These are phyloP conservation scores for Letharia columbiana DNA, from an alignment of 495 filamentous ascomycete genomes.

Conservation along the genomic window DNA sequence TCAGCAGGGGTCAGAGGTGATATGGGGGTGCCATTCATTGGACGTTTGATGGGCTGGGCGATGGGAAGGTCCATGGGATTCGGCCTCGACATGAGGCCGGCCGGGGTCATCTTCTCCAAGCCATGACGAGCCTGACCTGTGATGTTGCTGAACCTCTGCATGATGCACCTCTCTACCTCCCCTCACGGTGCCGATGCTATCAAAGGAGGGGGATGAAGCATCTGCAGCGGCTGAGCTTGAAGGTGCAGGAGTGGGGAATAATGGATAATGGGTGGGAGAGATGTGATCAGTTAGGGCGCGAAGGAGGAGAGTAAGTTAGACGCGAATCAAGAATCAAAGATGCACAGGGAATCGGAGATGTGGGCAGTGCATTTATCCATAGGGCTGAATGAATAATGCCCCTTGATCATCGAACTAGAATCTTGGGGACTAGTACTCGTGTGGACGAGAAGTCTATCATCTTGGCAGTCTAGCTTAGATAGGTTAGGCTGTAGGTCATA, in stretches of 20 bases:
- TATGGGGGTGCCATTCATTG: slow-evolving; percentile 53
- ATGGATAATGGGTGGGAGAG: slow-evolving; percentile 9
- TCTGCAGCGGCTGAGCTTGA: slow-evolving; percentile 17
- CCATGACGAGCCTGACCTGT: slow-evolving; percentile 76
- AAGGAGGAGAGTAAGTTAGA: slow-evolving; percentile 1
- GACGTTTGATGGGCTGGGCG: slow-evolving; percentile 59
- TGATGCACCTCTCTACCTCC: slow-evolving; percentile 36
- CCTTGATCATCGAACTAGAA: too few species aligned
- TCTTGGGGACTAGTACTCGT: too few species aligned
- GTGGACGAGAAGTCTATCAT: too few species aligned
- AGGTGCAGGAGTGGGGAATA: slow-evolving; percentile 6
- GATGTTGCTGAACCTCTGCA: slow-evolving; percentile 92
- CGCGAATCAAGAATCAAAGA: slow-evolving; percentile 14
- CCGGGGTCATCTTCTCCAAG: slow-evolving; percentile 82
- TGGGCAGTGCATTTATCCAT: slow-evolving; percentile 10
- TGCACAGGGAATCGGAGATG: background rate
- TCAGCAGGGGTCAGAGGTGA: slow-evolving; percentile 57
- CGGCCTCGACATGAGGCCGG: slow-evolving; percentile 64
- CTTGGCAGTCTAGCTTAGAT: too few species aligned
- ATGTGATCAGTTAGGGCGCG: slow-evolving; percentile 21
- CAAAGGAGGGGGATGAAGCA: slow-evolving; percentile 15
- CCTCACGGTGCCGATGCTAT: slow-evolving; percentile 12
- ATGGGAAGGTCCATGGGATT: slow-evolving; percentile 59
- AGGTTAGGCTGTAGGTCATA: too few species aligned
- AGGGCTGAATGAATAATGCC: background rate